Base-by-base conservation (phyloP, 768 basidiomycete species). In the Boletus patriciae region DNA sequence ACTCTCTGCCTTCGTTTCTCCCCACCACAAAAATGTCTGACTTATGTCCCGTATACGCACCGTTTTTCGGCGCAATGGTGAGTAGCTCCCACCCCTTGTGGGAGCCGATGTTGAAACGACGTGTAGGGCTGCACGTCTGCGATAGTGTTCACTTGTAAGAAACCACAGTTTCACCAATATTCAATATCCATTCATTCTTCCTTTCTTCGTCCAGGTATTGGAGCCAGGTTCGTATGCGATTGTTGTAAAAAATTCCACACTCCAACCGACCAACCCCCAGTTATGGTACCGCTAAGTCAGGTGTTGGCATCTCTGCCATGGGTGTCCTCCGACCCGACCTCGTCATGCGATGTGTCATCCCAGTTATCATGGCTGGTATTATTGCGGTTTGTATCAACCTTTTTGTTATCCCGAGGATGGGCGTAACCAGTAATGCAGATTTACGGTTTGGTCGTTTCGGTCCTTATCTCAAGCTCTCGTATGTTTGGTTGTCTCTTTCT, bases 351-450 rank as follows among this genome's bases (percentile, higher is more conserved):
- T 95, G 90, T 84, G 88, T 90, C 62, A 86, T 98, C 50, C 95
- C 95, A 45, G 94, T 98, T 73, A 90, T 99, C 76, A 98, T 98
- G 96, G 96, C 96, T 82, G 96, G 96, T 94, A 98, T 98, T 79
- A 97, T 98, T 78, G 96, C 92, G 73, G 96, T 98, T 65, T 63
- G 93, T 86, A 34, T 41, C 31, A 4, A 25, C 38, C 27, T 23
- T 41, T 59, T 41, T 33, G 33, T 10, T 49, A 15, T 37, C 52
- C 10, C 36, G 18, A 2, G 46, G 6, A 18, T 16, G 23, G 21
- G 44, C 11, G 19, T 57, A n/a, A 59, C 43, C 19, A 31, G 19
- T 19, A 31, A 48, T 48, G 6, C 63, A 92, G 94, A 94, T 92
- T 66, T 98, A 99, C 76, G 97, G 97, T 68, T 86, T 99, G 59